A percentile compares a stretch with the other conserved stretches of the same genome.
phyloP scores from a whole-genome alignment of 345 rosid species.

The Populus nigra region DNA sequence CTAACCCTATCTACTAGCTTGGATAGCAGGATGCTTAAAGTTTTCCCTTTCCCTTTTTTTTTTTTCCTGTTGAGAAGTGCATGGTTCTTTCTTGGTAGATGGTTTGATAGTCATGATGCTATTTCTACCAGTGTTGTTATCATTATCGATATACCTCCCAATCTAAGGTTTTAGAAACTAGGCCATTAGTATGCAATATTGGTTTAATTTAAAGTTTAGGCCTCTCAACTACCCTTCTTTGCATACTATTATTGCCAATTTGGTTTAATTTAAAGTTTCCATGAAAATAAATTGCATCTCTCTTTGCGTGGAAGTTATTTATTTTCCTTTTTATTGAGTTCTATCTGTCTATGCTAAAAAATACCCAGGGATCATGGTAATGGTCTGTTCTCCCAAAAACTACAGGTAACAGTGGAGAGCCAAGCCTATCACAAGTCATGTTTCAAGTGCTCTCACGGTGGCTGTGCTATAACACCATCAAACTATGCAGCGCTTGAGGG shows the following conservation, averaged over 20 bases:
- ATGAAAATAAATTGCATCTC: not conserved
- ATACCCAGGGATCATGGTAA: not conserved
- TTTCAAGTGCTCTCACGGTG: constrained; percentile 94
- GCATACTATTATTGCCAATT: not conserved
- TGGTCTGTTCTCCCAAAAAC: not conserved
- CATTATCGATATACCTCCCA: not conserved
- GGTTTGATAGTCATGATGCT: not conserved
- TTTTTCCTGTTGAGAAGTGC: not conserved
- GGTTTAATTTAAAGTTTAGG: not conserved
- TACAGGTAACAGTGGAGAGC: constrained; percentile 87
- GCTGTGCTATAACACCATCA: constrained; percentile 89
- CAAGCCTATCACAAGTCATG: constrained; percentile 89
- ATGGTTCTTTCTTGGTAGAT: not conserved
- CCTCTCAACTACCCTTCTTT: no score
- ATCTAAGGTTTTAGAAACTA: not conserved
- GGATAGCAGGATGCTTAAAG: not conserved
- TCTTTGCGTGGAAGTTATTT: not conserved
- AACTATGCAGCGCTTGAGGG: constrained; percentile 98
- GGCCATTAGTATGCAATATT: not conserved
- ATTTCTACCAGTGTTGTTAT: not conserved
- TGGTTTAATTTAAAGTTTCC: not conserved
- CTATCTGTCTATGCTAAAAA: not conserved
- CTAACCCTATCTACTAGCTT: not conserved
- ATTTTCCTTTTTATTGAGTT: not conserved
- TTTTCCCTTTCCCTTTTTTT: not conserved